Conservation (phyloP, 2,329 filamentous ascomycete genomes). For the Lojkania enalia region DNA sequence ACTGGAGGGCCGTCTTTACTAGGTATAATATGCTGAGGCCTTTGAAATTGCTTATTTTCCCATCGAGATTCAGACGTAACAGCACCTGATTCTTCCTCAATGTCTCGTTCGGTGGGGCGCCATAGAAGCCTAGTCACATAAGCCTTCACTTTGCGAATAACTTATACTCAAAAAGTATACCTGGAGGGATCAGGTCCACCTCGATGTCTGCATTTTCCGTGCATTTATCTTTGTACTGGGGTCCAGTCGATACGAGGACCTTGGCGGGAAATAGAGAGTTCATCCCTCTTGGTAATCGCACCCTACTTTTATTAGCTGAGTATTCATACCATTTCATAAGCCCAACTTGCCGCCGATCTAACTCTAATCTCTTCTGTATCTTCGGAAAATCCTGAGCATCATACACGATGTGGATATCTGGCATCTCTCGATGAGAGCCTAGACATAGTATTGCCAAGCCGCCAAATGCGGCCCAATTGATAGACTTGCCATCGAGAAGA, state of each 20-base stretch:
- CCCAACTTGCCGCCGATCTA: constrained; percentile 29
- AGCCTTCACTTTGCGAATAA: constrained; percentile 6
- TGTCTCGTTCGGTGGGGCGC: constrained; percentile 30
- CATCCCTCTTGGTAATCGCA: constrained; percentile 33
- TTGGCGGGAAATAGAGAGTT: constrained; percentile 36
- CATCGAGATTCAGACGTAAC: constrained; percentile 28
- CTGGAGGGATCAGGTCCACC: constrained; percentile 35
- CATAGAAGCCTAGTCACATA: constrained; percentile 25
- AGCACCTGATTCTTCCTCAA: constrained; percentile 30
- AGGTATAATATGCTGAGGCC: constrained; percentile 36
- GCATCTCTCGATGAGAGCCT: constrained; percentile 34
- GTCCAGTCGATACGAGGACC: constrained; percentile 36
- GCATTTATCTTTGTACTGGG: constrained; percentile 34
- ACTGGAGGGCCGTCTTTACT: constrained; percentile 29
- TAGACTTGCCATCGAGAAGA: constrained; percentile 37
- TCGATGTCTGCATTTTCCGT: constrained; percentile 32
- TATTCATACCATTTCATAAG: background rate
- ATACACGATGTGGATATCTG: constrained; percentile 39
- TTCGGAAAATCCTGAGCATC: constrained; percentile 35
- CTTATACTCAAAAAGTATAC: constrained; percentile 17
- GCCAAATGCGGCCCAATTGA: constrained; percentile 36
- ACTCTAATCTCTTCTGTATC: constrained; percentile 32
- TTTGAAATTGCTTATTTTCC: constrained; percentile 29
- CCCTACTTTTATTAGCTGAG: constrained; percentile 24
- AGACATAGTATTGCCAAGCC: constrained; percentile 38